Evolutionary conservation across 192 early-diverging fungal genomes (phyloP).

Genomic region (Lobosporangium transversale): DNA sequence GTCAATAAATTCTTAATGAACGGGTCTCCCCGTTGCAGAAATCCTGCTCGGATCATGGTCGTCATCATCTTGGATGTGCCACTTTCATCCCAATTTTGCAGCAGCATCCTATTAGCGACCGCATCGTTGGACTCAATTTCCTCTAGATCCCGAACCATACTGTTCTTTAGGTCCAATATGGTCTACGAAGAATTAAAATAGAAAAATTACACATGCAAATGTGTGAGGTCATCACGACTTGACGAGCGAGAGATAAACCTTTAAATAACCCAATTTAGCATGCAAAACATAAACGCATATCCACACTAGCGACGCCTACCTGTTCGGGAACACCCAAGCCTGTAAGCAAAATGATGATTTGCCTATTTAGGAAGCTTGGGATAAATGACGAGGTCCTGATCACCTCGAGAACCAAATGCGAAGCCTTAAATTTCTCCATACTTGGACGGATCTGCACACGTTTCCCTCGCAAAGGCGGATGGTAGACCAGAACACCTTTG

Average conservation of each 20-base stretch:
- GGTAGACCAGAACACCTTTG: constrained; percentile 68
- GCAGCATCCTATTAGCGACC: constrained; percentile 49
- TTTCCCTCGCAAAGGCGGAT: constrained; percentile 24
- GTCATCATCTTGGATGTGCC: constrained; percentile 53
- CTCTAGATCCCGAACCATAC: constrained; percentile 52
- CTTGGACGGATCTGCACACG: constrained; percentile 63
- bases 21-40: constrained; percentile 55
- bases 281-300: too few species aligned
- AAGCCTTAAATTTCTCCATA: constrained; percentile 68
- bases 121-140: constrained; percentile 47
- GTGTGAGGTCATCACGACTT: neutral
- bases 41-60: constrained; percentile 59
- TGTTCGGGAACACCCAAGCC: constrained; percentile 66
- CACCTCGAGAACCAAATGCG: constrained; percentile 64
- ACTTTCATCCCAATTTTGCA: constrained; percentile 56
- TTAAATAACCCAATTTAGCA: too few species aligned
- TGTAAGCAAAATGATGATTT: constrained; percentile 69
- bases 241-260: neutral
- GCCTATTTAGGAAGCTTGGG: constrained; percentile 69
- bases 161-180: constrained; percentile 61
- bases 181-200: constrained; percentile 16
- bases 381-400: constrained; percentile 63
- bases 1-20: constrained; percentile 56
- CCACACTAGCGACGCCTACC: too few species aligned
- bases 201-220: too few species aligned